Evolutionary conservation across 2,329 filamentous ascomycete genomes (phyloP).

Genomic region (Epichloe bromicola): DNA sequence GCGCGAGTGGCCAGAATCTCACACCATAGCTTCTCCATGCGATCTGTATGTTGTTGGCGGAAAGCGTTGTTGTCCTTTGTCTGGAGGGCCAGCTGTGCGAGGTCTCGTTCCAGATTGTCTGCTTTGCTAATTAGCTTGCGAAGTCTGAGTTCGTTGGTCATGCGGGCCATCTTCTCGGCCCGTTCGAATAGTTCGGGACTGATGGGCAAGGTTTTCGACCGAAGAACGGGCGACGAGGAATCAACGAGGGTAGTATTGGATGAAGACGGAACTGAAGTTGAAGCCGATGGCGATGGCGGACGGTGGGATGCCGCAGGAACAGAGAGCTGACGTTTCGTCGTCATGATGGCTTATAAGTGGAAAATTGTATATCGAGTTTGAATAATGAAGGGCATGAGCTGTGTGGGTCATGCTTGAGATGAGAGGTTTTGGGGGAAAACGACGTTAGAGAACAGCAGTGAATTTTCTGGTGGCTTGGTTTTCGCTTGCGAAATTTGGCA

Average conservation of each 20-base stretch:
- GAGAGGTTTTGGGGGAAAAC: too few relatives aligned
- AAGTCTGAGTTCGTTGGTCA: slow-evolving; percentile 25
- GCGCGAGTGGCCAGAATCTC: slow-evolving; percentile 20
- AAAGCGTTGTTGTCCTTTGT: slow-evolving; percentile 18
- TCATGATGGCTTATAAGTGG: not conserved
- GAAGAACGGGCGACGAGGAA: not conserved
- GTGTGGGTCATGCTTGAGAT: too few relatives aligned
- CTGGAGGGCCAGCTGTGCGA: slow-evolving; percentile 14
- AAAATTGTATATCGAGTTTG: not conserved
- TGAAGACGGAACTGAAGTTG: not conserved
- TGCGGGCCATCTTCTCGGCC: slow-evolving; percentile 22
- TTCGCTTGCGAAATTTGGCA: not conserved
- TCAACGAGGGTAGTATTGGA: not conserved
- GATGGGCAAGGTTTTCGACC: not conserved
- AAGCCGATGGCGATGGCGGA: not conserved
- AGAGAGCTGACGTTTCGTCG: slow-evolving; percentile 2
- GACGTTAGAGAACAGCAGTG: too few relatives aligned
- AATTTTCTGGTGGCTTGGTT: not conserved
- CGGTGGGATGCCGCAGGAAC: slow-evolving; percentile 1
- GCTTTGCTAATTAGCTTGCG: slow-evolving; percentile 16
- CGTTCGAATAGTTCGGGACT: slow-evolving; percentile 10
- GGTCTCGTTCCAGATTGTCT: slow-evolving; percentile 17
- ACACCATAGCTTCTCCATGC: slow-evolving; percentile 16
- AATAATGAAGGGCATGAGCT: not conserved
- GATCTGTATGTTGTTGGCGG: slow-evolving; percentile 16